These are phyloP conservation scores for Sporisorium exsertum DNA, from an alignment of 1,284 basidiomycete genomes.

Conservation along the genomic window DNA sequence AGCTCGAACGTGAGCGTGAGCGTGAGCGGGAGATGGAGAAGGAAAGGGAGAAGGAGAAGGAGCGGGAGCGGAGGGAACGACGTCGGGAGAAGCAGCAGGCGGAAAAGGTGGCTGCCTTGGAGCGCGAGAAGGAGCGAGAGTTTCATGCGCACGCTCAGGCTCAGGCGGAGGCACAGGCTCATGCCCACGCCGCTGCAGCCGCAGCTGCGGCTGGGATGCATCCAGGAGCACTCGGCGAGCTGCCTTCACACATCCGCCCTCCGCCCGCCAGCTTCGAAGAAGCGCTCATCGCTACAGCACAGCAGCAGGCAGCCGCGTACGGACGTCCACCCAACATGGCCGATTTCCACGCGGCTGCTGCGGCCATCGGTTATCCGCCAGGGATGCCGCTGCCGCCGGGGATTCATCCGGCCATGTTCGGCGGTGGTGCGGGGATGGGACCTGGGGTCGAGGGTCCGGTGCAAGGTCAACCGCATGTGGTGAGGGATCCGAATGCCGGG, in stretches of 20 bases:
- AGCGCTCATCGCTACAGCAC: slow-evolving; percentile 41
- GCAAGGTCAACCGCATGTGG: slow-evolving; percentile 34
- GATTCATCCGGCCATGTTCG: slow-evolving; percentile 39
- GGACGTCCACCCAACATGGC: slow-evolving; percentile 44
- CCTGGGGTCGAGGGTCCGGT: slow-evolving; percentile 26
- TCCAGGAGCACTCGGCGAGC: slow-evolving; percentile 25
- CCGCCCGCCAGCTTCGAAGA: slow-evolving; percentile 40
- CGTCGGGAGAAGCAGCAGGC: slow-evolving; percentile 49
- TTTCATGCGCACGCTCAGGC: slow-evolving; percentile 38
- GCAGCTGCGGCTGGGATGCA: slow-evolving; percentile 37
- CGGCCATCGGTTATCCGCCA: slow-evolving; percentile 41
- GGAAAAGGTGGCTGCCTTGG: slow-evolving; percentile 42
- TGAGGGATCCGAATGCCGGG: slow-evolving; percentile 53
- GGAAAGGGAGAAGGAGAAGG: slow-evolving; percentile 44
- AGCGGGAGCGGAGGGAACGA: slow-evolving; percentile 40
- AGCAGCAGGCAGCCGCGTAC: slow-evolving; percentile 39
- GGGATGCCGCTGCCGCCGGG: slow-evolving; percentile 39
- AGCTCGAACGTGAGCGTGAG: slow-evolving; percentile 40
- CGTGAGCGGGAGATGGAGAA: slow-evolving; percentile 37
- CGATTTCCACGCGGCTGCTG: slow-evolving; percentile 46
- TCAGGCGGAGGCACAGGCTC: slow-evolving; percentile 45
- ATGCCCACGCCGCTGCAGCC: slow-evolving; percentile 30
- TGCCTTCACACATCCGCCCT: slow-evolving; percentile 36
- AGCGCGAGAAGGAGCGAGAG: slow-evolving; percentile 43
- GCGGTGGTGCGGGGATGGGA: slow-evolving; percentile 21